Base-by-base conservation (phyloP, 164 flowering plant genomes). In the Warburgia ugandensis region DNA sequence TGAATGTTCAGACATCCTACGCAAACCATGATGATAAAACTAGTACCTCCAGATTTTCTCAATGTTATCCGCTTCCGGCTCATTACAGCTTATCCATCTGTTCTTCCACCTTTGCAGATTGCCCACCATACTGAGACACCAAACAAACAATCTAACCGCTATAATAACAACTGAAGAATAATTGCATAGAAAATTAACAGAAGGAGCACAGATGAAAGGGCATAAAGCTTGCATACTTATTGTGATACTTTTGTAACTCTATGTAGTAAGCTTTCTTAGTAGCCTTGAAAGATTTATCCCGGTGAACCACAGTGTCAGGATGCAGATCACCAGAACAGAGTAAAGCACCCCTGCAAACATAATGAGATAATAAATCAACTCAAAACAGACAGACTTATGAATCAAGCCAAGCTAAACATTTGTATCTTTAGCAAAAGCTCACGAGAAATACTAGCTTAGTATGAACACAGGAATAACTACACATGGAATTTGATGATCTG, bases 241-340 rank as follows among this genome's bases (percentile, higher is more conserved):
- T 52, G 55, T 91, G 97, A 64, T 91, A 84, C 23, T 73, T 73
- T 48, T 75, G 81, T 47, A 86, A 57, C 60, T 79, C 77, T 5
- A 55, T 56, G 64, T 77, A 77, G 63, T 83, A 83, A 27, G 60
- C 71, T 48, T 64, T 81, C 71, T 77, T 81, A 31, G 55, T 74
- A 31, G 71, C 64, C 68, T 52, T 76, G 37, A 78, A 53, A 64
- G 45, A 27, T 49, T 48, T 61, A 45, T 81, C 94, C 48, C 59
- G 55, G 10, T 23, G 29, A 60, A 71, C 53, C 61, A 84, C 55
- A 35, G 68, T 69, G 73, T 91, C 96, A n/a, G 97, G 96, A 55
- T 86, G 96, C 68, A 73, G 72, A 58, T 69, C 43, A 46, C 92
- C 89, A 41, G 84, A 84, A 73, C 88, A 81, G 44, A 91, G 73